Evolutionary conservation across 192 early-diverging fungal genomes (phyloP).

Genomic region (Coemansia sp.): DNA sequence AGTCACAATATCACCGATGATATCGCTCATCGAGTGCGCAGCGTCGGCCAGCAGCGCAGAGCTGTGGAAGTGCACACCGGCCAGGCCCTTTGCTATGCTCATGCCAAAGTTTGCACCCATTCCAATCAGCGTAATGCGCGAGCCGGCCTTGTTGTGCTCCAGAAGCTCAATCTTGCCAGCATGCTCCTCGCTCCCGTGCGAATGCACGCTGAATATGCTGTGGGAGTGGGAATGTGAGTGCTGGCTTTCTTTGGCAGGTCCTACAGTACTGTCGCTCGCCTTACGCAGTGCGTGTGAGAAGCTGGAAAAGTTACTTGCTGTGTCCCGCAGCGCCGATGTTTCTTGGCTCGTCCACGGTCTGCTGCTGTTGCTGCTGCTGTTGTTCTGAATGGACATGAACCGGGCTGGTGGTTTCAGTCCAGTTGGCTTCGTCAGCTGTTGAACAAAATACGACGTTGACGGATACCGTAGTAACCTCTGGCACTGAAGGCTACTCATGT

Average conservation of each 20-base stretch:
- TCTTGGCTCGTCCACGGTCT: conserved; percentile 30
- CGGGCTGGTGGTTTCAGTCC: not conserved
- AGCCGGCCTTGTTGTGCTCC: conserved; percentile 58
- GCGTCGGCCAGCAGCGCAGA: conserved; percentile 80
- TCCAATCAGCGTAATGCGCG: conserved; percentile 67
- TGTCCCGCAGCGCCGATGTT: conserved; percentile 6
- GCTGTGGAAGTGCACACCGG: conserved; percentile 68
- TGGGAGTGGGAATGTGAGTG: conserved; percentile 25
- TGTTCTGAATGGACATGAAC: not conserved
- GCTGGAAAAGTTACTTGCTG: conserved; percentile 45
- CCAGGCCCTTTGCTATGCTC: conserved; percentile 63
- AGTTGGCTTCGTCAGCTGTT: not conserved
- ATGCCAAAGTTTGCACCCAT: conserved; percentile 64
- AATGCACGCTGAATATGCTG: conserved; percentile 21
- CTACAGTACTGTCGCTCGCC: not conserved
- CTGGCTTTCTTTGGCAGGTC: conserved; percentile 8
- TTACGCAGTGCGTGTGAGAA: conserved; percentile 12
- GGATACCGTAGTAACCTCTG: not conserved
- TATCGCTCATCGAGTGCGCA: conserved; percentile 74
- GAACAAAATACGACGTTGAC: not conserved
- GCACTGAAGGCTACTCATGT: conserved; percentile 4
- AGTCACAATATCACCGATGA: conserved; percentile 74
- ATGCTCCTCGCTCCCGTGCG: conserved; percentile 20
- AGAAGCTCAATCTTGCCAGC: conserved; percentile 40
- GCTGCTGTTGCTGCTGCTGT: not conserved